Conservation (phyloP, 768 basidiomycete genomes). For the Rhodosporidiobolus odoratus region DNA sequence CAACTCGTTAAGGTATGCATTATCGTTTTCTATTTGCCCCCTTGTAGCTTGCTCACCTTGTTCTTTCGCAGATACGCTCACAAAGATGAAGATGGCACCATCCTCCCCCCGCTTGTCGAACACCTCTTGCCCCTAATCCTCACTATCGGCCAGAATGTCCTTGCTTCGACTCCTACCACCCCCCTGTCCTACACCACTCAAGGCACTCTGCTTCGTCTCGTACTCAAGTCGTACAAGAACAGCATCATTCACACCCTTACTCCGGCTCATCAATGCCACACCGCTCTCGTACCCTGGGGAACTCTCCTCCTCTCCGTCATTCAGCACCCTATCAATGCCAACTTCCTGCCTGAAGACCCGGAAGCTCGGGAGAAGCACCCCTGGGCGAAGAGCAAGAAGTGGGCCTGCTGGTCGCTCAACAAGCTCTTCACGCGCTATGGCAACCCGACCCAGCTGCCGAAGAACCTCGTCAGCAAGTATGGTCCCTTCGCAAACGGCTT, state of each 20-base stretch:
- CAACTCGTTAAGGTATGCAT: conserved; percentile 64
- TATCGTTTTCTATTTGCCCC: not conserved
- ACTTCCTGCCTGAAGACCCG: conserved; percentile 61
- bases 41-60: not conserved
- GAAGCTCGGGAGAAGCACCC: conserved; percentile 71
- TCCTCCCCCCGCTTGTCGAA: conserved; percentile 51
- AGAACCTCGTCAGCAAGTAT: conserved; percentile 61
- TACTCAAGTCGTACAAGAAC: conserved; percentile 79
- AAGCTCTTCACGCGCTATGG: conserved; percentile 78
- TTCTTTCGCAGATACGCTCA: conserved; percentile 30
- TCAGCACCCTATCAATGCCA: conserved; percentile 56
- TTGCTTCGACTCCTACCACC: conserved; percentile 57
- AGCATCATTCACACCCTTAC: conserved; percentile 71
- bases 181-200: conserved; percentile 43
- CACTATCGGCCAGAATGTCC: conserved; percentile 64
- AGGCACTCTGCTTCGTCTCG: conserved; percentile 75
- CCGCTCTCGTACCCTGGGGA: conserved; percentile 81
- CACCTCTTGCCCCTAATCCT: conserved; percentile 71
- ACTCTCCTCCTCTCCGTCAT: conserved; percentile 68
- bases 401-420: conserved; percentile 78
- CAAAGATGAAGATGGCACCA: conserved; percentile 28
- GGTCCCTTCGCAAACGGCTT: conserved; percentile 69
- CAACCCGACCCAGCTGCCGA: conserved; percentile 78
- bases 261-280: conserved; percentile 62
- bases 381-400: conserved; percentile 92